A percentile compares a stretch with the other conserved stretches of the same genome.
Evolutionary conservation across 352 stramenopile genomes (phyloP).

Genomic region (Pythium oligandrum): DNA sequence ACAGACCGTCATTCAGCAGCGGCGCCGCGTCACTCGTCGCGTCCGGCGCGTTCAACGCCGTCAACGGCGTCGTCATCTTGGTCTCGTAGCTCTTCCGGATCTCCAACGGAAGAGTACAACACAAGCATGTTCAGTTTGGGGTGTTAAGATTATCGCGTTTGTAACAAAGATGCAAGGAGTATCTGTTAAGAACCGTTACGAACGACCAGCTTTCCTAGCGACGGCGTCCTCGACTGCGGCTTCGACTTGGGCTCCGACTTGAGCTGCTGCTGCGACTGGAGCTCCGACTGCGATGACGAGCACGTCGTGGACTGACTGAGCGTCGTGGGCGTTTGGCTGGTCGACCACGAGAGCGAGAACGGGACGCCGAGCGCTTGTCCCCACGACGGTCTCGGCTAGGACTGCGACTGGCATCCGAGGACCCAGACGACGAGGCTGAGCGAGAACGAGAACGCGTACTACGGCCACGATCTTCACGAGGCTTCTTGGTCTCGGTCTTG

Average conservation of each 20-base stretch:
- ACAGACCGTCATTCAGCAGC: background rate
- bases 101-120: too few relatives aligned
- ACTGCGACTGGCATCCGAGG: background rate
- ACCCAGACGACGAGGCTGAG: slow-evolving; percentile 8
- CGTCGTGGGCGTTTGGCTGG: slow-evolving; percentile 6
- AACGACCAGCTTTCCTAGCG: background rate
- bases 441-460: slow-evolving; percentile 24
- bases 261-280: slow-evolving; percentile 20
- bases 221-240: background rate
- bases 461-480: slow-evolving; percentile 9
- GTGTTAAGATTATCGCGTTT: too few relatives aligned
- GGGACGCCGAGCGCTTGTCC: slow-evolving; percentile 10
- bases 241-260: slow-evolving; percentile 7
- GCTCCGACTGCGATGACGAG: slow-evolving; percentile 16
- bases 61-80: too few relatives aligned
- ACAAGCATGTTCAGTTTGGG: too few relatives aligned
- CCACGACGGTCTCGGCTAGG: background rate
- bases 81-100: too few relatives aligned
- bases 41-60: too few relatives aligned
- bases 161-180: too few relatives aligned
- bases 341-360: slow-evolving; percentile 29
- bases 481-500: slow-evolving; percentile 13
- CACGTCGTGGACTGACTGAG: background rate
- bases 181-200: too few relatives aligned
- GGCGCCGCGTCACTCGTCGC: too few relatives aligned